Evolutionary conservation across 305 asterid species (phyloP).

Genomic region (Fraxinus floribunda): DNA sequence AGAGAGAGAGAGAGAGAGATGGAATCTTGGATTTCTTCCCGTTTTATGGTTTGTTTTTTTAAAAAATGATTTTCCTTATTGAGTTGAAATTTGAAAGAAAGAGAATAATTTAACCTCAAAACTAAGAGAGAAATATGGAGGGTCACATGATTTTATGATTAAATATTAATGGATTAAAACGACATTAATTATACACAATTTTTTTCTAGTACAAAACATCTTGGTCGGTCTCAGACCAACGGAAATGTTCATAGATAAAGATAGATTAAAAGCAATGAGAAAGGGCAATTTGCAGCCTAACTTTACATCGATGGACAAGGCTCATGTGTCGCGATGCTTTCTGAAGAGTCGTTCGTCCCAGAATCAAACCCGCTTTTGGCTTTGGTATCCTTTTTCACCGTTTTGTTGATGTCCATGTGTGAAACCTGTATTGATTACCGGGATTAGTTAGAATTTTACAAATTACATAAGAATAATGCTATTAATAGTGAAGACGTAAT

Average conservation of each 20-base stretch:
- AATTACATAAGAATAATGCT: background rate
- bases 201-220: background rate
- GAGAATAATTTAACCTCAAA: background rate
- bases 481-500: background rate
- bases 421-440: constrained; percentile 47
- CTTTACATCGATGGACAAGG: background rate
- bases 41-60: background rate
- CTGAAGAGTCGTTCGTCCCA: background rate
- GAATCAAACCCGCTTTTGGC: constrained; percentile 21
- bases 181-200: background rate
- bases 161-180: background rate
- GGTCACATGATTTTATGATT: constrained; percentile 1
- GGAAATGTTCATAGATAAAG: background rate
- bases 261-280: background rate
- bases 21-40: background rate
- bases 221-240: background rate
- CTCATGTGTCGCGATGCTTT: background rate
- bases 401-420: constrained; percentile 45
- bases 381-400: constrained; percentile 34
- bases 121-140: constrained; percentile 24
- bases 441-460: constrained; percentile 7
- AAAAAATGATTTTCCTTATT: background rate
- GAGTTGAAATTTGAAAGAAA: background rate
- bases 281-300: background rate
- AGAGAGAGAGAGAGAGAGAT: background rate